phyloP scores from a whole-genome alignment of 2,329 filamentous ascomycete genomes.

The Hansfordia pulvinata region DNA sequence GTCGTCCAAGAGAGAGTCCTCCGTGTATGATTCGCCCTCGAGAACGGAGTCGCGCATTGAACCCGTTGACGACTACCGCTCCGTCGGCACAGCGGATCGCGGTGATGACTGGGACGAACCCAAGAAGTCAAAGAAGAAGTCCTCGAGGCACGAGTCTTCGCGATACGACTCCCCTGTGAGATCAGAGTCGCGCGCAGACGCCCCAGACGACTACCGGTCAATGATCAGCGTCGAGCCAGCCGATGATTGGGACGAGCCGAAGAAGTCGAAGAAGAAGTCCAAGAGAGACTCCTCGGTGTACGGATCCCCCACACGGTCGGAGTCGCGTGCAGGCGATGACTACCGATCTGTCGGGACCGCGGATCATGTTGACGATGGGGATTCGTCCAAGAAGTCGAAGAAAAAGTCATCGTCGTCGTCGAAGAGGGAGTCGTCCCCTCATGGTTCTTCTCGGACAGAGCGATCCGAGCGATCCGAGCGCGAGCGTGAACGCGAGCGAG shows the following conservation, averaged over 20 bases:
- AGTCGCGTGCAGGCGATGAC: constrained; percentile 19
- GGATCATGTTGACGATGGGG: constrained; percentile 21
- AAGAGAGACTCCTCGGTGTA: constrained; percentile 7
- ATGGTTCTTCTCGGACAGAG: constrained; percentile 13
- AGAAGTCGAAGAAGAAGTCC: background rate
- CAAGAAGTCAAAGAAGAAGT: constrained; percentile 22
- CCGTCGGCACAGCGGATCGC: constrained; percentile 8
- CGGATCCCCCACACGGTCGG: constrained; percentile 15
- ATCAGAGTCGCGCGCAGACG: background rate
- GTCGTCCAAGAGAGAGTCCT: too few species aligned
- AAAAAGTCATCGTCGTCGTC: constrained; percentile 23
- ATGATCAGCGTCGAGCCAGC: background rate
- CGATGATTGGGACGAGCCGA: background rate
- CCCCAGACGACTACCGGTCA: background rate
- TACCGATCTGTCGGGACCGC: constrained; percentile 11
- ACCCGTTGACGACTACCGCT: constrained; percentile 14
- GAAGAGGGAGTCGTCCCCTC: too few species aligned
- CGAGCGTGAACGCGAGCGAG: too few species aligned
- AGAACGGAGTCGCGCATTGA: constrained; percentile 17
- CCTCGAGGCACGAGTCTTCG: constrained; percentile 17
- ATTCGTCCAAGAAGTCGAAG: constrained; percentile 19
- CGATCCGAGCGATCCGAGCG: constrained; percentile 4
- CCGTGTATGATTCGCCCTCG: constrained; percentile 15
- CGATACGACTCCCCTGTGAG: constrained; percentile 9
- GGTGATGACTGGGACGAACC: constrained; percentile 23